phyloP scores from a whole-genome alignment of 2,329 filamentous ascomycete species.

The Pseudocercospora musae region DNA sequence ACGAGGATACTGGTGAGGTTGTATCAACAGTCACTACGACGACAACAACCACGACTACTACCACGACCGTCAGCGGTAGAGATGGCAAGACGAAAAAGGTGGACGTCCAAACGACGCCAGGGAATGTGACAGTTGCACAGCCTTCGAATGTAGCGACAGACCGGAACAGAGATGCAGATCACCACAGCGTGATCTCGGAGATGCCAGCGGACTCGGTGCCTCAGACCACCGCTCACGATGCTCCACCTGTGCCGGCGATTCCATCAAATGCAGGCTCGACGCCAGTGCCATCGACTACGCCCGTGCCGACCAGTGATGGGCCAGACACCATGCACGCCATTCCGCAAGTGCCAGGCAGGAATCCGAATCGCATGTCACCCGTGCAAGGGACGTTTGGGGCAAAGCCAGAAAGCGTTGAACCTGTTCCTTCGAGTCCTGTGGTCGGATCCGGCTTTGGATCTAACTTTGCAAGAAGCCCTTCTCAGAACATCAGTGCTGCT shows the following conservation, averaged over 20 bases:
- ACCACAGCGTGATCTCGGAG: conserved; percentile 19
- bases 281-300: conserved; percentile 2
- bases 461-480: conserved; percentile 4
- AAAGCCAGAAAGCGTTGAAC: conserved; percentile 6
- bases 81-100: conserved; percentile 21
- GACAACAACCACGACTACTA: conserved; percentile 33
- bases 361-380: conserved; percentile 11
- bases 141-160: neutral
- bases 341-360: conserved; percentile 10
- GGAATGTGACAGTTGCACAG: neutral
- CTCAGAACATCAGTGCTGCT: neutral
- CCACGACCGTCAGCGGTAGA: conserved; percentile 20
- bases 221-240: neutral
- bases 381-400: conserved; percentile 1
- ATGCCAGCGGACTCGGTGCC: conserved; percentile 24
- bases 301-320: conserved; percentile 1
- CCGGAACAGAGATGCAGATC: conserved; percentile 6
- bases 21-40: conserved; percentile 33
- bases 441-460: conserved; percentile 9
- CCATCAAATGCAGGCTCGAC: neutral
- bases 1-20: conserved; percentile 32
- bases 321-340: neutral
- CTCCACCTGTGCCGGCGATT: conserved; percentile 2
- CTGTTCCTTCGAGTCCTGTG: conserved; percentile 11
- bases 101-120: conserved; percentile 21